These are phyloP conservation scores for Debaryomyces fabryi DNA, from an alignment of 1,139 yeast genomes.

Conservation along the genomic window DNA sequence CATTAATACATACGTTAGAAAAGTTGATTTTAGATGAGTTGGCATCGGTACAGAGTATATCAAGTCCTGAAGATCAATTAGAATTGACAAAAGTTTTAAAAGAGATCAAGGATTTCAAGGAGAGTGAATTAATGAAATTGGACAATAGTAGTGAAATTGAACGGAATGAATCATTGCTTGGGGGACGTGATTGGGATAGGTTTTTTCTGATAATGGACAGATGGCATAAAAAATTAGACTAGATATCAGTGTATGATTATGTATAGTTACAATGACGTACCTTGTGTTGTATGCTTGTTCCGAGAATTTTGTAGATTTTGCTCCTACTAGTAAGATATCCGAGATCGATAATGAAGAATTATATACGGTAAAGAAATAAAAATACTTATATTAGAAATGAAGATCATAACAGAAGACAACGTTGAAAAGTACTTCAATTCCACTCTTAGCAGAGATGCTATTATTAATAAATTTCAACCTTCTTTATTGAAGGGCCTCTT, in stretches of 20 bases:
- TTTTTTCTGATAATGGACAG: conserved; percentile 7
- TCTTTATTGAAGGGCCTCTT: conserved; percentile 27
- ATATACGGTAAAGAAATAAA: not conserved
- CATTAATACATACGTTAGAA: conserved; percentile 24
- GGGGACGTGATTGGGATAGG: conserved; percentile 7
- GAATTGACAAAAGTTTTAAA: conserved; percentile 14
- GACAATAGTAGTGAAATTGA: not conserved
- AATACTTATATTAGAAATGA: conserved; percentile 22
- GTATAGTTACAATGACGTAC: not conserved
- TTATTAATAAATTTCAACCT: conserved; percentile 31
- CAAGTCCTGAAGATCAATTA: conserved; percentile 1
- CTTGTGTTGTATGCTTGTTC: not conserved
- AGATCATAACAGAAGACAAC: conserved; percentile 30
- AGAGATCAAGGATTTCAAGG: conserved; percentile 20
- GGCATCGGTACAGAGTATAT: conserved; percentile 3
- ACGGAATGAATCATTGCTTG: not conserved
- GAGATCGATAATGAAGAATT: not conserved
- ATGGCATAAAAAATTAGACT: conserved; percentile 6
- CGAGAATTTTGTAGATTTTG: not conserved
- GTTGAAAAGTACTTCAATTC: conserved; percentile 22
- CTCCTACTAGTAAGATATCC: not conserved
- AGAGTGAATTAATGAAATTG: conserved; percentile 19
- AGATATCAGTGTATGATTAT: not conserved
- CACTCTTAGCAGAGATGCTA: conserved; percentile 20
- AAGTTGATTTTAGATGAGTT: conserved; percentile 16